Evolutionary conservation across 1,284 basidiomycete species (phyloP), one percentile per base, ranked within the genome.

Genomic region (Ganoderma resinaceum): DNA sequence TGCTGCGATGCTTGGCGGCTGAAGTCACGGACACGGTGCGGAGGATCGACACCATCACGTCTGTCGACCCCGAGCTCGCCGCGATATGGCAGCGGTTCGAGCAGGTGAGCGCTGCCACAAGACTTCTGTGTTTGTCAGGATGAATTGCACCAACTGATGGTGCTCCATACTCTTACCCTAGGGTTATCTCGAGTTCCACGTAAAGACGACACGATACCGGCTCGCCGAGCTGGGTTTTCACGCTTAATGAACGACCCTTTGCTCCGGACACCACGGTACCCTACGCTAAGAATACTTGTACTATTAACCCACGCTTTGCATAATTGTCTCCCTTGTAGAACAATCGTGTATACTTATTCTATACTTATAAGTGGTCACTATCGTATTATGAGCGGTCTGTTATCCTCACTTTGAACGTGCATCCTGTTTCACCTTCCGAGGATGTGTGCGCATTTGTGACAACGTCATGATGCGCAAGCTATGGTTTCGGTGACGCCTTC

Each of bases 21-120:
- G 70, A 71, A 53, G 63, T 64, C 40, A 64, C 63, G 37, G 55
- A 64, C 33, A 64, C 63, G 11, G 63, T 64, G 8, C 52, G 53
- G 16, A 38, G 53, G 35, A 64, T 64, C 37, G 40, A 64, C 38
- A 37, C 55, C 20, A 59, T 64, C 38, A 64, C 63, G 38, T 40
- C 63, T 38, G 35, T 14, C 18, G 63, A 64, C 42, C 38, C 52
- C 23, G 63, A 58, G 42, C 38, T 64, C 16, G 53, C 63, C 18
- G 63, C 53, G 16, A 18, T 64, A 2, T 64, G 63, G 63, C 33
- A 64, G 26, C 26, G 38, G 12, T 64, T 57, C 23, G 9, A 46
- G n/a, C 52, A 64, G 29, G 63, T 58, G 33, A 31, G 35, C 57
- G 29, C 31, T 29, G 43, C 35, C 38, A 18, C 52, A n/a, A 29